Base-by-base conservation (phyloP, 2,329 filamentous ascomycete genomes). In the Diaporthe aspalathi region DNA sequence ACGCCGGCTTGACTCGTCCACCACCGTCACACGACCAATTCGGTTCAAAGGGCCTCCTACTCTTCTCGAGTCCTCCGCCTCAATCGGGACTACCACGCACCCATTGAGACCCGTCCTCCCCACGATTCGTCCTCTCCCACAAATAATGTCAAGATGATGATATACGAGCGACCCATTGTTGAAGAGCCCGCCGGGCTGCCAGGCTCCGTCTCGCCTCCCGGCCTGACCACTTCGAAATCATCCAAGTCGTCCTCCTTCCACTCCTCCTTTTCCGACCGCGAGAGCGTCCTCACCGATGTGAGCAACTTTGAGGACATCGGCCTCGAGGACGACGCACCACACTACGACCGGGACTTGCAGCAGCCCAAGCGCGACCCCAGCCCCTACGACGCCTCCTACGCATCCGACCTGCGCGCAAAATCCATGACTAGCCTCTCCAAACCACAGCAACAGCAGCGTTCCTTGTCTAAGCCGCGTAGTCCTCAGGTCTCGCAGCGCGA, bases 281-380 rank as follows among this genome's bases (percentile, higher is more conserved):
- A 91, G 77, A 89, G 87, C 75, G 87, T 90, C 65, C 84, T 93
- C 56, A 87, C 90, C 67, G 93, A 97, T 78, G 89, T 92, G 71
- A 91, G 90, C 74, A 91, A 98, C 80, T 98, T 98, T 77, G 95
- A 98, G 80, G 95, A 98, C 75, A 97, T 98, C 79, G 94, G 93
- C 16, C 89, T 98, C 38, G 92, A 94, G 76, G 91, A 94, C 73
- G 85, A 86, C 47, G 74, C 79, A 66, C 76, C 81, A 20, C 70
- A 77, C 40, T 78, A 81, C 62, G 75, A 78, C 27, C 77, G 79
- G 27, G 77, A 81, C 56, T 77, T 80, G 57, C 70, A 79, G 20
- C 79, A 81, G 69, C 72, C 79, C 71, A 85, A 83, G 75, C 74
- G 77, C 70, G 76, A 75, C 70, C 81, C 80, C 16, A 84, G 84